Base-by-base conservation (phyloP, 768 basidiomycete genomes). In the Xanthoconium stramineum region DNA sequence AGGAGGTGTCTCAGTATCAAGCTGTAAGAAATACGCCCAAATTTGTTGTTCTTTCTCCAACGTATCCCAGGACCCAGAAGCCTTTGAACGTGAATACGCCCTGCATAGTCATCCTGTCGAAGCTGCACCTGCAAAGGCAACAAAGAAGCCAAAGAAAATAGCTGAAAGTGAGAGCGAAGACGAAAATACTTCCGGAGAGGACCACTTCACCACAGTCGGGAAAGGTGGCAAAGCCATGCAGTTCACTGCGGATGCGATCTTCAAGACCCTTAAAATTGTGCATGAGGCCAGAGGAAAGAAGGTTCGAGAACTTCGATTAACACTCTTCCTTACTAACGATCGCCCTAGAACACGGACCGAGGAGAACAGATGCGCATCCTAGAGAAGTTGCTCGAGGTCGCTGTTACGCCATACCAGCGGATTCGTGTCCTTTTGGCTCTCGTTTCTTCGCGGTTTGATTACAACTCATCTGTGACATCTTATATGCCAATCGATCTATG, bases 281-380 rank as follows among this genome's bases (percentile, higher is more conserved):
- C 87, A 96, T 69, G 97, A 98, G 63, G 92, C 92, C 46, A 85
- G 97, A 55, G 97, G 97, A 13, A 92, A 94, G 75, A 98, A 98
- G 85, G 94, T 95, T 33, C 38, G 78, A 58, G 28, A n/a, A 14
- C 6, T 33, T 28, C 17, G n/a, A 12, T 29, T 20, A 28, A 20
- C 5, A 2, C 19, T 50, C 15, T 6, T 14, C 4, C 36, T 50
- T 4, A n/a, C 50, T 52, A 47, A 42, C 38, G 47, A 36, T 45
- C 6, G 4, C 14, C 63, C 1, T 59, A 98, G 95, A 97, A 97
- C 75, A 98, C 97, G 37, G 95, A 99, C 72, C 87, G 97, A 46
- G 82, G 82, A 11, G 96, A 98, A 72, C 95, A 97, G 80, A 91
- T 97, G 62, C 85, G 88, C 57, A 91, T 93, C 51, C 80, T 98